Evolutionary conservation across 2,329 filamentous ascomycete genomes (phyloP), one percentile per base, ranked within the genome.

Genomic region (Trichoderma sp.): DNA sequence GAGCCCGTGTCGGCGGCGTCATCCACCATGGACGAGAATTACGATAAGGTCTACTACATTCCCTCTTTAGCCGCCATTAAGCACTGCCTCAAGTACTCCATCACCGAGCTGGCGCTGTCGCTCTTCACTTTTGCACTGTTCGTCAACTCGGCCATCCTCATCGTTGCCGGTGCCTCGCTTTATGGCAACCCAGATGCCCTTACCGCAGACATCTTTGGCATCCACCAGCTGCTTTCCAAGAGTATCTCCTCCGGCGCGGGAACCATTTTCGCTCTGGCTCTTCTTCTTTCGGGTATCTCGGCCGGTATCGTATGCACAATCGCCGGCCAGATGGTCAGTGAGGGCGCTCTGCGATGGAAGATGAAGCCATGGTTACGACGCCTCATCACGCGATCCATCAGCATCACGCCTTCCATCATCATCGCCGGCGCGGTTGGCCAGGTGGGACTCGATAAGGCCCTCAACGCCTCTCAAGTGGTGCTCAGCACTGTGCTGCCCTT

Each of bases 231-330:
- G 3, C 89, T 98, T 0, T 89, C 91, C 0, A 80, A 83, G 0
- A 92, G 90, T 73, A 91, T 98, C 69, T 91, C 93, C 0, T 91
- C 92, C 0, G 93, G 90, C 0, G 95, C 94, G 0, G 95, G 94
- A 2, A 94, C 93, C 3, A 87, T 97, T n/a, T 97, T 97, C 78
- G 94, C 94, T 0, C 86, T 97, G 3, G 94, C 95, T 0, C 86
- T 97, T 1, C 88, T 97, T 0, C 89, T 97, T 0, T 95, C 93
- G 0, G 95, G 95, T 9, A 89, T 94, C 14, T 94, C 92, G 0
- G 95, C 95, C 0, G 95, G 95, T 6, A 94, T 97, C 45, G 93
- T 97, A 3, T 97, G 95, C 85, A 97, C 95, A 1, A 97, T 97
- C 79, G 90, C 95, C 0, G 95, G 95, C 0, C 95, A 97, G 83